Evolutionary conservation across 768 basidiomycete species (phyloP), one percentile per base, ranked within the genome.

Genomic region (Mycena metata): DNA sequence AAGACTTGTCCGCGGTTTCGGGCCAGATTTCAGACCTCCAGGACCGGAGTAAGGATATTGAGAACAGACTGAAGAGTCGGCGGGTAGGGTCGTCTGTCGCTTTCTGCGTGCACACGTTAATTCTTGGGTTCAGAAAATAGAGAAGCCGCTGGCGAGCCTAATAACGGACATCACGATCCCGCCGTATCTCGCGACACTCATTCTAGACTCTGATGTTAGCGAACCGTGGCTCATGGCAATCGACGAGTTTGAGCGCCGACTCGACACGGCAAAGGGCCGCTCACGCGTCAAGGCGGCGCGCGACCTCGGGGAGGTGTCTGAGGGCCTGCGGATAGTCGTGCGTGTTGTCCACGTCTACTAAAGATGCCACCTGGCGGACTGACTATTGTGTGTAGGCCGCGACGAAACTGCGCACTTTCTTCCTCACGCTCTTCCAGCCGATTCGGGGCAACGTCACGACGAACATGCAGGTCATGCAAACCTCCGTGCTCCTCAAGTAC

Each of bases 11-110:
- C 7, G 91, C 92, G 2, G 98, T 99, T 12, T 98, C 98, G 3
- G 94, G 96, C 4, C 96, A 99, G 77, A 97, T 99, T 77, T 93
- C 95, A 1, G 95, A 98, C 69, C 84, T 99, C 24, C 98, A 99
- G 75, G 88, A 89, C 70, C 86, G 95, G 39, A 96, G 95, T 76
- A 92, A 93, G 71, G 93, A 93, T 46, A 98, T 99, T 19, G 98
- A 99, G 70, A 88, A 87, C 67, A 88, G 91, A 65, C 85, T 99
- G 64, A 92, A 91, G 77, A 93, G 91, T 64, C 87, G 98, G 59
- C 87, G 91, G 82, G 98, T 98, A 74, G 89, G 81, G 15, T 55
- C 45, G 21, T 36, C 66, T 63, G 17, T 13, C 26, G n/a, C 17
- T 62, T 57, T 36, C 30, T 60, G 23, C 17, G 35, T 21, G 41